A percentile compares a stretch with the other conserved stretches of the same genome.
These are phyloP conservation scores for Agastache rugosa DNA, from an alignment of 257 asterid species.

Conservation along the genomic window DNA sequence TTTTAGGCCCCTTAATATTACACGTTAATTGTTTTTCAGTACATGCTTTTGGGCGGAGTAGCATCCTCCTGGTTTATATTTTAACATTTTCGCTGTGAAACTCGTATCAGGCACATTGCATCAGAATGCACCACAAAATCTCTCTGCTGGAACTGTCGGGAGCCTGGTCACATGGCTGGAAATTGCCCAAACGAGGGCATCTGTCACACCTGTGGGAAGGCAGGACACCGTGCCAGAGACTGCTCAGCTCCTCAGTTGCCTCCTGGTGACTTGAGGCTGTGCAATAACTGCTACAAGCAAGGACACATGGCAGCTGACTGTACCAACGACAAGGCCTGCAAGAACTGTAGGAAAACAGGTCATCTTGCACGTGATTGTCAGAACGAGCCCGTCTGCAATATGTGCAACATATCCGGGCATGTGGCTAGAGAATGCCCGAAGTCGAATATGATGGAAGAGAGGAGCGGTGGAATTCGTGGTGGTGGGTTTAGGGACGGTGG, in stretches of 20 bases:
- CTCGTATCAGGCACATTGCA: slow-evolving; percentile 68
- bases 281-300: slow-evolving; percentile 87
- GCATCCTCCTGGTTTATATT: slow-evolving; percentile 24
- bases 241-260: slow-evolving; percentile 60
- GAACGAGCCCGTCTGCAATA: slow-evolving; percentile 73
- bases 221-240: slow-evolving; percentile 81
- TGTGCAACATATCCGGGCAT: slow-evolving; percentile 73
- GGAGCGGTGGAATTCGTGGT: slow-evolving; percentile 60
- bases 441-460: slow-evolving; percentile 55
- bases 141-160: slow-evolving; percentile 91
- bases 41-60: slow-evolving; percentile 12
- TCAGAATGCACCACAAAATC: slow-evolving; percentile 78
- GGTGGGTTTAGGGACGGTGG: slow-evolving; percentile 42
- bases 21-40: background rate
- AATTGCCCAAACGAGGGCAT: slow-evolving; percentile 79
- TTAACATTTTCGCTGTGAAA: slow-evolving; percentile 20
- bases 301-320: slow-evolving; percentile 81
- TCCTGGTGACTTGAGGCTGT: slow-evolving; percentile 77
- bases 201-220: slow-evolving; percentile 85
- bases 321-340: slow-evolving; percentile 82
- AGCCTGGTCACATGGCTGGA: slow-evolving; percentile 86
- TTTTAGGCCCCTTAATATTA: background rate
- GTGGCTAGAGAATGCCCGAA: slow-evolving; percentile 79
- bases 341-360: slow-evolving; percentile 78
- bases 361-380: slow-evolving; percentile 77